Evolutionary conservation across 1,139 yeast species (phyloP), one percentile per base, ranked within the genome.

Genomic region (Tardiomyces blankii): DNA sequence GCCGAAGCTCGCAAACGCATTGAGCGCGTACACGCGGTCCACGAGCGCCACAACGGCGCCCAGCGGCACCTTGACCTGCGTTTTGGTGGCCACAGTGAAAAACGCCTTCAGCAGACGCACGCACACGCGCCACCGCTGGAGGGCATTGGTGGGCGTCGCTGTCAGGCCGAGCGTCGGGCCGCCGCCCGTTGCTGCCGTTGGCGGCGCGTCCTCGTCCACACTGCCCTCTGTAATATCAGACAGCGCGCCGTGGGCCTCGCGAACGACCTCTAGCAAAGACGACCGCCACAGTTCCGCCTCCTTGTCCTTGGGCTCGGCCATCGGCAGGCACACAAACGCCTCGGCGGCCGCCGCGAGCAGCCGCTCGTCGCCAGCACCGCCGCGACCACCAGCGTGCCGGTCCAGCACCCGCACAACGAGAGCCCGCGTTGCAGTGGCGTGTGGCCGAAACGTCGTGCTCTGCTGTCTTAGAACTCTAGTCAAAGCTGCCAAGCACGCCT

Each of bases 271-370:
- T 16, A 48, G 14, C 13, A 57, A 42, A 5, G 54, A 50, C 9
- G 54, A 43, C 44, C 57, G 54, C 65, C 70, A 57, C 54, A 67
- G 58, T 62, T 68, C 58, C 7, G 59, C 56, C 27, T 69, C 71
- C 27, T 59, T 54, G 7, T 67, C 64, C 68, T 63, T 78, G 63
- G 64, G 67, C 57, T 73, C 83, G 54, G 74, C 74, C 69, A 69
- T 72, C 66, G 86, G 83, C 49, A 84, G 67, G 38, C 75, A 67
- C 1, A 86, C 89, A 55, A 73, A 74, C 0, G 78, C 72, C 33
- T 68, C 66, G 52, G 76, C 72, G 14, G 80, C 65, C 12, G 62
- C 60, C 2, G 50, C 48, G 53, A 75, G 71, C 45, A 81, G 65
- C 0, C 56, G 50, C 0, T 45, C 43, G 18, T 77, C 73, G 16